Conservation (phyloP, 768 basidiomycete genomes). For the Kwoniella sp. region DNA sequence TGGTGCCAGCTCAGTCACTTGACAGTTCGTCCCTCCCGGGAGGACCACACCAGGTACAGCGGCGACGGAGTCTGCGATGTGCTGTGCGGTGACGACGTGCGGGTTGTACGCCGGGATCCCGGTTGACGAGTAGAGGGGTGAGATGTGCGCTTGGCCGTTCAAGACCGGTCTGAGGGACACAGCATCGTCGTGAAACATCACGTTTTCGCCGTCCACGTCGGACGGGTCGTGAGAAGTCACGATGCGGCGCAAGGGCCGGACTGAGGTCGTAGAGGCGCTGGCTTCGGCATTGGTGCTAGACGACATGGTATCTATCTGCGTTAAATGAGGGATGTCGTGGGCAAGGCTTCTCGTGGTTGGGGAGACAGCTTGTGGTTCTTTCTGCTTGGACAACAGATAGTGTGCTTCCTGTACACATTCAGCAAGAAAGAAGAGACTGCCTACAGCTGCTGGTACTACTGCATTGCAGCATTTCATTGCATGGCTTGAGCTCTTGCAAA, state of each 20-base stretch:
- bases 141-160: constrained; percentile 24
- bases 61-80: constrained; percentile 23
- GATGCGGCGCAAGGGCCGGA: constrained; percentile 24
- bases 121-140: constrained; percentile 33
- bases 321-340: neutral
- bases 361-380: no score
- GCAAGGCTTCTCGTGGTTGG: neutral
- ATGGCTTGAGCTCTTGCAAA: no score
- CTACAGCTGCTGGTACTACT: no score
- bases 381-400: no score
- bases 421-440: no score
- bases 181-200: constrained; percentile 24
- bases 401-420: no score
- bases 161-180: constrained; percentile 28
- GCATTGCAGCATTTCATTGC: no score
- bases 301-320: neutral
- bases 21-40: constrained; percentile 42
- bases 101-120: constrained; percentile 30
- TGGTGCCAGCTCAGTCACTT: constrained; percentile 47
- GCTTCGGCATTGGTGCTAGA: neutral
- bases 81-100: constrained; percentile 17
- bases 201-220: constrained; percentile 24
- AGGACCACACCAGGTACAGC: constrained; percentile 30
- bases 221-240: constrained; percentile 33
- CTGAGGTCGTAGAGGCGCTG: neutral